Evolutionary conservation across 2,329 filamentous ascomycete genomes (phyloP), one percentile per base, ranked within the genome.

Genomic region (Atkinsonella hypoxylon): DNA sequence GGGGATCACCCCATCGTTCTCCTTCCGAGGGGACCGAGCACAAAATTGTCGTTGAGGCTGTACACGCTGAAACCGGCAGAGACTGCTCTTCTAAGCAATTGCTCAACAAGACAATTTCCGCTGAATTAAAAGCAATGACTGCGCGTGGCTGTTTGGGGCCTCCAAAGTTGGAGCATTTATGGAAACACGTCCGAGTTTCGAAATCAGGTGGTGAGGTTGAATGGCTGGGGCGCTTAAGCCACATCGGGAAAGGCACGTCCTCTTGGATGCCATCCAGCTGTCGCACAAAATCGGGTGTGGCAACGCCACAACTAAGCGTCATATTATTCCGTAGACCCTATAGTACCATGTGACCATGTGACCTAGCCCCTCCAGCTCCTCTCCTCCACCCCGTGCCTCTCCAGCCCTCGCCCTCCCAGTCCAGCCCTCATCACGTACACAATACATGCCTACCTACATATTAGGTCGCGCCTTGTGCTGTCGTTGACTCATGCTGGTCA

Each of bases 111-210:
- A 26, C 5, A 26, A 6, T 26, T 36, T 9, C 13, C 34, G 34
- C 6, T 36, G 11, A 20, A 48, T 4, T 7, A 42, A n/a, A 12
- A 26, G n/a, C 22, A 26, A 47, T 36, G n/a, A 18, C 30, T 42
- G 38, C 41, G 30, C 26, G 48, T 49, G 48, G 44, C 50, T 44
- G 50, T 50, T 50, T 47, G 46, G 52, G 49, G 58, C 46, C 61
- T 57, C 51, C 53, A 54, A 43, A 53, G 58, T 64, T 73, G 71
- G 73, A 65, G 71, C 71, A 73, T 58, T 66, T 59, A 65, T 74
- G 71, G 64, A 69, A 69, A 74, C 71, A 69, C 51, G 61, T 62
- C 60, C 56, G 56, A 61, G 71, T 74, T 74, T 74, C 71, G 70
- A 55, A 55, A 51, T 49, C 57, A 53, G 54, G 61, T 57, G 58